These are phyloP conservation scores for Thelonectria discophora DNA, from an alignment of 2,329 filamentous ascomycete genomes.

Conservation along the genomic window DNA sequence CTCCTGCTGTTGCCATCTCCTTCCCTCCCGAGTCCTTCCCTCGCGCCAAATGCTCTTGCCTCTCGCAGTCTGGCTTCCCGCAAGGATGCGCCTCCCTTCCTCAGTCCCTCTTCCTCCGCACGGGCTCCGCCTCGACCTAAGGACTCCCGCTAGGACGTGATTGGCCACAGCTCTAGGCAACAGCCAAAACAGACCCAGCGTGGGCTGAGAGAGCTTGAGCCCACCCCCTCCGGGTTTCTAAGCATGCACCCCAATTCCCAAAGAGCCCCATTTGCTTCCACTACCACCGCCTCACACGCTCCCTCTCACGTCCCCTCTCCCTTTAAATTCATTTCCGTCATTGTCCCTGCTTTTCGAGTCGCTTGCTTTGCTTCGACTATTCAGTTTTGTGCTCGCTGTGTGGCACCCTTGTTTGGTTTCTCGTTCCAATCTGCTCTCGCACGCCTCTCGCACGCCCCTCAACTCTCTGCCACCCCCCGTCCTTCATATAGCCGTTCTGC, in stretches of 20 bases:
- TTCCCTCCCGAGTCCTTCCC: too few species aligned
- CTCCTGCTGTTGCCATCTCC: too few species aligned
- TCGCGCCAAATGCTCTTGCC: too few species aligned
- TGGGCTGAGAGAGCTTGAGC: slow-evolving; percentile 37
- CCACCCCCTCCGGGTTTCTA: slow-evolving; percentile 37
- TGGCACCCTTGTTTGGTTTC: slow-evolving; percentile 13
- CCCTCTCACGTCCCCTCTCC: slow-evolving; percentile 10
- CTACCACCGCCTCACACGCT: slow-evolving; percentile 26
- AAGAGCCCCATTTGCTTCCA: slow-evolving; percentile 32
- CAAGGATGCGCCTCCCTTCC: background rate
- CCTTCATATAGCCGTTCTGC: slow-evolving; percentile 42
- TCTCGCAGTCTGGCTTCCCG: too few species aligned
- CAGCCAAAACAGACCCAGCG: slow-evolving; percentile 40
- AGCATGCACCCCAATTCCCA: slow-evolving; percentile 30
- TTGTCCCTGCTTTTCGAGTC: slow-evolving; percentile 33
- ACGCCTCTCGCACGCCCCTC: slow-evolving; percentile 7
- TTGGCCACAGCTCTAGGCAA: slow-evolving; percentile 43
- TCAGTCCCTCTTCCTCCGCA: slow-evolving; percentile 37
- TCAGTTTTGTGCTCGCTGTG: slow-evolving; percentile 18
- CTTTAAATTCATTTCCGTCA: slow-evolving; percentile 24
- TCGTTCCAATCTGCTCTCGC: background rate
- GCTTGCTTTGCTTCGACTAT: slow-evolving; percentile 19
- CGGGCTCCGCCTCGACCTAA: slow-evolving; percentile 43
- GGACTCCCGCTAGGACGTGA: slow-evolving; percentile 32
- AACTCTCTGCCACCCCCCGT: slow-evolving; percentile 28